Conservation (phyloP, 2,329 filamentous ascomycete genomes). For the Pseudonectria buxi region DNA sequence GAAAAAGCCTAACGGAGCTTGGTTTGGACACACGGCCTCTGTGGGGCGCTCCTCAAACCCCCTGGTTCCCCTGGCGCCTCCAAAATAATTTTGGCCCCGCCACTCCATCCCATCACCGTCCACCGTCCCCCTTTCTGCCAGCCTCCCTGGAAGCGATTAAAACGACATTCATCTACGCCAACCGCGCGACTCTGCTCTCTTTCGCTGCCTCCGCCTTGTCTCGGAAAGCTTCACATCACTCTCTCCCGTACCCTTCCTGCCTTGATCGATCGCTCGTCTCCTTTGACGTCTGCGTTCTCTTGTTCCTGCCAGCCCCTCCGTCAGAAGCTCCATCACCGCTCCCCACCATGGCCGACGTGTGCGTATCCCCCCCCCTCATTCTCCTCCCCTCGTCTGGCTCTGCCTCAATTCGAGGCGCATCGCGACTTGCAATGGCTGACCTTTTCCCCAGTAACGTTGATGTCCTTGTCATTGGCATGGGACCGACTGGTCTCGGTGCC, state of each 20-base stretch:
- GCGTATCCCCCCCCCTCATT: conserved; percentile 19
- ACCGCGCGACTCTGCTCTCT: conserved; percentile 20
- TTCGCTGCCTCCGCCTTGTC: conserved; percentile 15
- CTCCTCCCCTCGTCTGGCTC: conserved; percentile 1
- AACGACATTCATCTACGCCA: conserved; percentile 26
- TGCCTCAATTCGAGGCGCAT: neutral
- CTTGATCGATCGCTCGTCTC: conserved; percentile 9
- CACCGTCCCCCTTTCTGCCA: conserved; percentile 27
- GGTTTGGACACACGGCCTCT: no score
- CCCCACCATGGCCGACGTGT: conserved; percentile 36
- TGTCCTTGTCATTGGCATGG: conserved; percentile 95
- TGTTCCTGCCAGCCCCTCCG: conserved; percentile 7
- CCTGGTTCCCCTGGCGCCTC: conserved; percentile 18
- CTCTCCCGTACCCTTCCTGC: conserved; percentile 4
- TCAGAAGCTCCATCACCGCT: conserved; percentile 13
- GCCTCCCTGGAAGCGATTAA: conserved; percentile 17
- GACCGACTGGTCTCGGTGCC: conserved; percentile 93
- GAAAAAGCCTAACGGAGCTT: no score
- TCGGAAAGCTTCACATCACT: conserved; percentile 20
- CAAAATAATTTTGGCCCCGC: conserved; percentile 36
- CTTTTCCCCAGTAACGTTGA: conserved; percentile 67
- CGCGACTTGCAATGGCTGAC: conserved; percentile 11
- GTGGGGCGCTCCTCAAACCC: no score
- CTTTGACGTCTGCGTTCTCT: conserved; percentile 14
- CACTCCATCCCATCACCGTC: conserved; percentile 12